A percentile compares a stretch with the other conserved stretches of the same genome.
phyloP scores from a whole-genome alignment of 192 early-diverging fungal species.

The Mortierella antarctica region DNA sequence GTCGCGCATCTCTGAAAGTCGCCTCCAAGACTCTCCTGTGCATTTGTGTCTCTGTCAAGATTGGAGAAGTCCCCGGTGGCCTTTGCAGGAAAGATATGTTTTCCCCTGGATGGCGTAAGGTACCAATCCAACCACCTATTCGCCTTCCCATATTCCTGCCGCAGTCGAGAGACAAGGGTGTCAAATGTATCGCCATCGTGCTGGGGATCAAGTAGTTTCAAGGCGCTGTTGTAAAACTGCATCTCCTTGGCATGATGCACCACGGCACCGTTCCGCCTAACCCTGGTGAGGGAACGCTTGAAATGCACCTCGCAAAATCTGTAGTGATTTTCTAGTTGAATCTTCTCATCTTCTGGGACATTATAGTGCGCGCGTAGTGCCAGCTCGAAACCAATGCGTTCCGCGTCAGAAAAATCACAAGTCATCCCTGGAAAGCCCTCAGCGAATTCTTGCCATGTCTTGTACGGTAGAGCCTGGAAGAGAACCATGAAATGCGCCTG shows the following conservation, averaged over 20 bases:
- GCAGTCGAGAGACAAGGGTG: background rate
- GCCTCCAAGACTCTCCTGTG: slow-evolving; percentile 12
- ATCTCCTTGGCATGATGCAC: background rate
- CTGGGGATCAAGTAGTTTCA: background rate
- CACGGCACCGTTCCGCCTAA: background rate
- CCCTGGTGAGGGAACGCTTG: slow-evolving; percentile 1
- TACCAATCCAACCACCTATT: slow-evolving; percentile 9
- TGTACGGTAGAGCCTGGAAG: background rate
- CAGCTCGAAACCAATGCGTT: slow-evolving; percentile 12
- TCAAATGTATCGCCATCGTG: background rate
- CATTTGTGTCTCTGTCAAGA: slow-evolving; percentile 5
- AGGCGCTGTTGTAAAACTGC: background rate
- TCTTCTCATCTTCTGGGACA: background rate
- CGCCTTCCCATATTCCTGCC: background rate
- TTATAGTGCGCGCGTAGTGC: slow-evolving; percentile 1
- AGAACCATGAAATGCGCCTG: slow-evolving; percentile 10
- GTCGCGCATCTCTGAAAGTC: background rate
- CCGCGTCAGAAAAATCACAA: slow-evolving; percentile 15
- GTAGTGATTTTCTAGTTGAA: background rate
- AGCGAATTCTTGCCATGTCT: background rate
- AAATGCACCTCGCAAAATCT: slow-evolving; percentile 9
- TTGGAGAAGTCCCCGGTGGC: background rate
- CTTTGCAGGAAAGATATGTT: slow-evolving; percentile 8
- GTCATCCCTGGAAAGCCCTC: slow-evolving; percentile 17
- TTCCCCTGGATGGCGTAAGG: slow-evolving; percentile 1